phyloP scores from a whole-genome alignment of 2,329 filamentous ascomycete genomes.

The Fusarium xyrophilum region DNA sequence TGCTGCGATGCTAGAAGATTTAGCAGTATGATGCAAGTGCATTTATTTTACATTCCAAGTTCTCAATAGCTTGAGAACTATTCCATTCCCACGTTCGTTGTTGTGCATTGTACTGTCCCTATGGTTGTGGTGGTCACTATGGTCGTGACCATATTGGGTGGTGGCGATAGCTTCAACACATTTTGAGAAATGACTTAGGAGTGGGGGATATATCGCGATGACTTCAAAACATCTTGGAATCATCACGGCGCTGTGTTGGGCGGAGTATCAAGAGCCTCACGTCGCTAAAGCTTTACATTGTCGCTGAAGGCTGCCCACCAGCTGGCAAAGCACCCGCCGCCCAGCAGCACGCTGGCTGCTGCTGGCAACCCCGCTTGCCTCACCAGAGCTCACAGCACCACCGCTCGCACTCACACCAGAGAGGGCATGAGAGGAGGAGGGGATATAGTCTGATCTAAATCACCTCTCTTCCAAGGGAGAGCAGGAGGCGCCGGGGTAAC shows the following conservation, averaged over 20 bases:
- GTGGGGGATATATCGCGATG: neutral
- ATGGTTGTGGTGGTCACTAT: neutral
- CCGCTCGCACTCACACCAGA: neutral
- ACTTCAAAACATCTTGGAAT: conserved; percentile 24
- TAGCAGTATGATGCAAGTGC: conserved; percentile 7
- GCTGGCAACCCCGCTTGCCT: neutral
- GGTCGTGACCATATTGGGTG: conserved; percentile 1
- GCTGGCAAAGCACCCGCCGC: neutral
- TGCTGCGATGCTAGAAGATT: neutral
- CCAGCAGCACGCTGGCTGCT: neutral
- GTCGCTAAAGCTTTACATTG: neutral
- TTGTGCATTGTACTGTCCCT: neutral
- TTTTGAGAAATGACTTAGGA: neutral
- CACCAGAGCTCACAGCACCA: neutral
- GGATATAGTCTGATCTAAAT: conserved; percentile 15
- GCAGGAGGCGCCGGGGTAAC: conserved; percentile 39
- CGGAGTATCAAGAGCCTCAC: conserved; percentile 12
- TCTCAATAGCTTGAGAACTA: neutral
- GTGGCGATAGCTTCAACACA: conserved; percentile 7
- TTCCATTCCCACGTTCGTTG: neutral
- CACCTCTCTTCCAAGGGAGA: conserved; percentile 8
- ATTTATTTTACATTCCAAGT: neutral
- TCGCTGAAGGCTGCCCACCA: neutral
- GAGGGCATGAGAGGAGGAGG: neutral
- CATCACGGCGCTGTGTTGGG: neutral